Evolutionary conservation across 2,329 filamentous ascomycete species (phyloP), one percentile per base, ranked within the genome.

Genomic region (Cercospora zeae-maydis): DNA sequence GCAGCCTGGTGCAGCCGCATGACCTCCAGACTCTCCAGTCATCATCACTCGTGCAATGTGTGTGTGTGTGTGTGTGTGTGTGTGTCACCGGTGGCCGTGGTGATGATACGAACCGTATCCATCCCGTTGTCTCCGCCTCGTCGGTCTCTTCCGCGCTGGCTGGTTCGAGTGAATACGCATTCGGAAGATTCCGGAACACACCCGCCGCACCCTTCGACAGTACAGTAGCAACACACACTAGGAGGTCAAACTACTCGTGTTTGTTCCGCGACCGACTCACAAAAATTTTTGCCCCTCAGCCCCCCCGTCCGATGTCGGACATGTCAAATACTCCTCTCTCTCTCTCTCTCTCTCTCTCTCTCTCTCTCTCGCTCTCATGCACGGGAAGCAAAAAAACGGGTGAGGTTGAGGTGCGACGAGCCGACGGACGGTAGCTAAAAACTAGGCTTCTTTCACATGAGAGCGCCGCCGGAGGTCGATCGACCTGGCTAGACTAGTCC

Each of bases 291-390:
- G 31, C 30, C 57, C 45, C 34, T 31, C 36, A 3, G 51, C 24
- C 58, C 58, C n/a, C n/a, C n/a, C n/a, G n/a, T n/a, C n/a, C 24
- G 58, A 60, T 54, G 37, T 55, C 58, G 58, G 58, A 47, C 47
- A 7, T 14, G 27, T 27, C 16, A 27, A 54, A 37, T 39, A 53
- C 33, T 16, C 33, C 27, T 16, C 3, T 7, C 16, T n/a, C 14
- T 42, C 7, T 60, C 36, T n/a, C n/a, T n/a, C n/a, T n/a, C 27
- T 16, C 3, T 7, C 16, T n/a, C 14, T 42, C 7, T 60, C n/a
- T n/a, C n/a, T n/a, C n/a, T n/a, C n/a, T n/a, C n/a, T n/a, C n/a
- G n/a, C n/a, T n/a, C n/a, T 9, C 45, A 52, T 24, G 55, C 33
- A 53, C 49, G 49, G 47, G 21, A 54, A 36, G 47, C 21, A n/a